phyloP scores from a whole-genome alignment of 345 rosid genomes.

The Isatis tinctoria region DNA sequence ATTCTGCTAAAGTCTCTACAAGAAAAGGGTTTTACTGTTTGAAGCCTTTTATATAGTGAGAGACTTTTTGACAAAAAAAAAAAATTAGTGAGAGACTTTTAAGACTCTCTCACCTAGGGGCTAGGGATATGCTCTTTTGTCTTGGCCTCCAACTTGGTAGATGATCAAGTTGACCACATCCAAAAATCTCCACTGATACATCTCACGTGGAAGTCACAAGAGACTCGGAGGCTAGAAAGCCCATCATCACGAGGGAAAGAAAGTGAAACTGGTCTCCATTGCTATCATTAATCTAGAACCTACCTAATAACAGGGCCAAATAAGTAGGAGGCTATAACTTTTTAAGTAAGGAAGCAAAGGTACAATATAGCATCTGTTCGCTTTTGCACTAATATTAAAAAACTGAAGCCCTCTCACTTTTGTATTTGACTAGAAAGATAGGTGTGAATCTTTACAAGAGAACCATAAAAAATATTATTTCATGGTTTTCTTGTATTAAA shows the following conservation, averaged over 20 bases:
- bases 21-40: constrained; percentile 16
- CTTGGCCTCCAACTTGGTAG: neutral
- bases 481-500: neutral
- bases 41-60: neutral
- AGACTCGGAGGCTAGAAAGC: neutral
- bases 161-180: neutral
- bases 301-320: neutral
- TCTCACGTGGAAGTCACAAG: constrained; percentile 17
- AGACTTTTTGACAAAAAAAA: no score
- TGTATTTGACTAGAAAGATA: neutral
- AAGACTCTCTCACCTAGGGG: neutral
- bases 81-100: neutral
- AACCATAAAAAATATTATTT: neutral
- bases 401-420: neutral
- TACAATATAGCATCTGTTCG: constrained; percentile 3
- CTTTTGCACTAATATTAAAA: neutral
- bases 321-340: neutral
- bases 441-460: constrained; percentile 16
- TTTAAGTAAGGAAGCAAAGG: neutral
- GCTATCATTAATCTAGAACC: neutral
- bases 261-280: neutral
- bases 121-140: neutral
- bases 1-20: constrained; percentile 5
- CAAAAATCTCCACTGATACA: neutral
- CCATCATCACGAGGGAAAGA: neutral